Base-by-base conservation (phyloP, 2,329 filamentous ascomycete species). In the Colletotrichum sp. region DNA sequence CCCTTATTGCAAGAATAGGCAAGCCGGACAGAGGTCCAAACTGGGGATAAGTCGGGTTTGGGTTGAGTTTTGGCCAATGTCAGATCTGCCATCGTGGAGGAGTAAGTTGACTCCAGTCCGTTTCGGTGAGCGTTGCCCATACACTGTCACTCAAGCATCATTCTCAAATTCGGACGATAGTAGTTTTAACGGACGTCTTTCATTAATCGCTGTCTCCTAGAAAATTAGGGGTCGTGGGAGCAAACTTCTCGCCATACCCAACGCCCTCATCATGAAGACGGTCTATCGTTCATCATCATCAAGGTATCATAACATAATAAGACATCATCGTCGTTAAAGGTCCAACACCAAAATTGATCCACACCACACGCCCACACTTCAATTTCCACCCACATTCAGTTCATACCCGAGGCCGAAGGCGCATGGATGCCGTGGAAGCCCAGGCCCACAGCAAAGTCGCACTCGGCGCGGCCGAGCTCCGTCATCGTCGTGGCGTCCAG, bases 341-440 rank as follows among this genome's bases (percentile, higher is more conserved):
- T 0, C 24, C 24, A 28, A 3, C 13, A 30, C 3, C 24, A 28
- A 3, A 18, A 16, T 2, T 59, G 8, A 28, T 30, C 24, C 55
- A 30, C 1, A 59, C 0, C 55, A 59, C 15, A 30, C 16, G 55
- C 8, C 22, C 12, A 28, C 0, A 59, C 13, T 2, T 16, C n/a
- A 0, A 63, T n/a, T 6, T 32, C 32, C 30, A 22, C 30, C 55
- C 28, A 32, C 18, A 6, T 26, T 67, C 30, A 55, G 13, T 44
- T 24, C 34, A 18, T 32, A 8, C 39, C 68, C 1, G 57, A 34
- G 3, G 26, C 34, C 7, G 64, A 73, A n/a, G 82, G 78, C 3
- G 83, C 77, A 75, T 92, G 90, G 16, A 87, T 80, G 0, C 93
- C 93, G 82, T 95, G 93, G 77, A 95, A 93, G 0, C 92, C 92